Evolutionary conservation across 2,329 filamentous ascomycete genomes (phyloP), one percentile per base, ranked within the genome.

Genomic region (Cladophialophora immunda): DNA sequence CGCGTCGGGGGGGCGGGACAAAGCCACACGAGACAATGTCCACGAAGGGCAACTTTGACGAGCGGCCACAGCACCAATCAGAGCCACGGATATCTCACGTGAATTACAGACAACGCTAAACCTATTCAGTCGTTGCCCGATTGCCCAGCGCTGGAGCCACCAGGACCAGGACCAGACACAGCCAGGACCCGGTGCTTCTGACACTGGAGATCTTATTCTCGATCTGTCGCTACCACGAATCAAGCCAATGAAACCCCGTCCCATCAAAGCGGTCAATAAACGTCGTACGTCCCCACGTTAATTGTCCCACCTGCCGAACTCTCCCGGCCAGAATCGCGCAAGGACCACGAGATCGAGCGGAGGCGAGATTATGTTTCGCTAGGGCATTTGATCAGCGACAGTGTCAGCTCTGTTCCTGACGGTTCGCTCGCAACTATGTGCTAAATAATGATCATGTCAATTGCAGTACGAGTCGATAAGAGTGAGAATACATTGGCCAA

Each of bases 1-100:
- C 58, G 58, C 57, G 57, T 59, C 41, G 58, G 52, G 58, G 58
- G 47, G 52, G 30, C 34, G 55, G 55, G 55, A 34, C 55, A 38
- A 34, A 58, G 22, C 7, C 29, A 58, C n/a, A 25, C 55, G 32
- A 27, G 22, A 38, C 34, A 13, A 25, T 17, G 2, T 27, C 29
- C 47, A n/a, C n/a, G 17, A 13, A 3, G 15, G 55, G 55, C 32
- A 58, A 27, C 55, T 58, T n/a, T 50, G 55, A 27, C 55, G 55
- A 32, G 27, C 27, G n/a, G 53, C 27, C 9, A 19, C 9, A 27
- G 5, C 53, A 45, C 58, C 58, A 61, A 61, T 61, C 19, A 61
- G 19, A 52, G 6, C 9, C 11, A 13, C 13, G 13, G 1, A 3
- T 15, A n/a, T 27, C 4, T 61, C 58, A 61, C 58, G 58, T 61